phyloP scores from a whole-genome alignment of 148 eudicot genomes.

The Rhododendron vialii region DNA sequence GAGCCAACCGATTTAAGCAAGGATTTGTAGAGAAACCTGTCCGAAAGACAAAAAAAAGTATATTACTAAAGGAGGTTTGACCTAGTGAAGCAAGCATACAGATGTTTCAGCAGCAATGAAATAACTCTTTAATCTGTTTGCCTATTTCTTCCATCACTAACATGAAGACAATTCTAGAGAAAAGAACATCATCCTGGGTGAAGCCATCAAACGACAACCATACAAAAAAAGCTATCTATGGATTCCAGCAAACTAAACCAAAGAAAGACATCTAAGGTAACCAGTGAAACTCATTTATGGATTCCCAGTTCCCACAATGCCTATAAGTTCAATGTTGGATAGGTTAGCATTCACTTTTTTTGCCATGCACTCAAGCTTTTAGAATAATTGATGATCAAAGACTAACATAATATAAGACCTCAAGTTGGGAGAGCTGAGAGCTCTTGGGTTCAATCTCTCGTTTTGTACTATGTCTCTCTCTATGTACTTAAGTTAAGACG shows the following conservation, averaged over 20 bases:
- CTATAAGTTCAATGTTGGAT: not conserved
- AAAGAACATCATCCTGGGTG: not conserved
- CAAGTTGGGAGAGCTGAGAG: not conserved
- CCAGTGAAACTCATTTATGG: not conserved
- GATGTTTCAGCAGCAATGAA: not conserved
- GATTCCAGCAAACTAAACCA: not conserved
- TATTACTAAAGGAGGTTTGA: not conserved
- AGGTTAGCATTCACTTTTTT: not conserved
- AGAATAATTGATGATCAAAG: not conserved
- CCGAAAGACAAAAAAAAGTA: not conserved
- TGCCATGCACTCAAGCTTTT: not conserved
- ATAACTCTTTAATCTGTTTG: not conserved
- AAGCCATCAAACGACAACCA: not conserved
- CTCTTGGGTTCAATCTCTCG: not conserved
- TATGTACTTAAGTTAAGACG: not conserved
- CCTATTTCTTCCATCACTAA: not conserved
- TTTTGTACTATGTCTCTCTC: not conserved
- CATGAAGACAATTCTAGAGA: not conserved
- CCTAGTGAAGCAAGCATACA: not conserved
- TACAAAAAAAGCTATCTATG: not conserved
- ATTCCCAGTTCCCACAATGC: not conserved
- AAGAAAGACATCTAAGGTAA: not conserved
- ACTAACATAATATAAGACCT: not conserved
- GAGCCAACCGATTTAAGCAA: constrained; percentile 18
- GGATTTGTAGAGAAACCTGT: not conserved